Evolutionary conservation across 176 grass and related monocot species (phyloP), one percentile per base, ranked within the genome.

Genomic region (Tuctoria greenei): DNA sequence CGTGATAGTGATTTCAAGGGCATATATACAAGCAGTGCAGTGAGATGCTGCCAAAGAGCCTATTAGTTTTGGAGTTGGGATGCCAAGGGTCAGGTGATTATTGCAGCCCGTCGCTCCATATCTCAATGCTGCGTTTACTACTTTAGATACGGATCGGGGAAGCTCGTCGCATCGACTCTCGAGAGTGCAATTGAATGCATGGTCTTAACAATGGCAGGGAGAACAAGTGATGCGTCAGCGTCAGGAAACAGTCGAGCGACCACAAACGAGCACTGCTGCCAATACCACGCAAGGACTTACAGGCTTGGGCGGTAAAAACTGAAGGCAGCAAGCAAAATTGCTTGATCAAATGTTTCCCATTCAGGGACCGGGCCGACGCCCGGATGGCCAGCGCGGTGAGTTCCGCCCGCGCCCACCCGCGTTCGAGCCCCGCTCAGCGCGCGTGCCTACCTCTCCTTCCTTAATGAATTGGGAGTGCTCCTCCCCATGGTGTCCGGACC

Each of bases 1-100:
- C 42, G 20, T 47, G 4, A 41, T 16, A 13, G 46, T 0, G 56
- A 70, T 86, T 86, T 81, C 41, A 55, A 10, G 52, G 71, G 63
- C 56, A 59, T 18, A 28, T 3, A 4, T 8, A 7, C 6, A 39
- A 10, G 23, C 70, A 11, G 36, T 64, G 23, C 70, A 11, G 36
- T 64, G 71, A 18, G 14, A 69, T 85, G 40, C 69, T 46, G 16
- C 24, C 24, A 31, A 20, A 40, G 6, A 28, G 62, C 31, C 4
- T 40, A 23, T 73, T 49, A 79, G 39, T 54, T 54, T 5, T 35
- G 42, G 25, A 5, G 21, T 69, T 41, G 74, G 82, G 23, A 79
- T 42, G 67, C 40, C 40, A 73, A 47, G 2, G 8, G 61, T 16
- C 67, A 73, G 45, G n/a, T 13, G 75, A 21, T 15, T 8, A 65